phyloP scores from a whole-genome alignment of 208 protist genomes.

The Endotrypanum monterogeii region DNA sequence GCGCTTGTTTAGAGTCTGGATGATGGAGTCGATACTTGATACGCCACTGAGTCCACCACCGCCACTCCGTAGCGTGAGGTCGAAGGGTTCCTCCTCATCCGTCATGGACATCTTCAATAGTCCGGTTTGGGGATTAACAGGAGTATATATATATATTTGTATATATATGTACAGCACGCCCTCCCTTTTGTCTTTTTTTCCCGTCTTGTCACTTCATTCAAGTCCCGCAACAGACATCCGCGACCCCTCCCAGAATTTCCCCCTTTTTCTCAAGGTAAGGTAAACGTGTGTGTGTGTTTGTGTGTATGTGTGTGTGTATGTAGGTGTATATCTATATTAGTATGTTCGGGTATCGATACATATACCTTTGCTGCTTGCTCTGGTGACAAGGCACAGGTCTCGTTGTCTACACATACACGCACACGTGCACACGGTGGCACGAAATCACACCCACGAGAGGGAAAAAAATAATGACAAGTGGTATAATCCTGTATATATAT shows the following conservation, averaged over 20 bases:
- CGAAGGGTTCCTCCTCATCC: slow-evolving; percentile 1
- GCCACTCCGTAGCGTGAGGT: background rate
- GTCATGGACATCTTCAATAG: background rate
- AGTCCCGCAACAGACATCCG: too few species aligned
- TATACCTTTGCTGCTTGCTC: too few species aligned
- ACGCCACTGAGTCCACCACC: background rate
- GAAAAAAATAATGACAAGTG: background rate
- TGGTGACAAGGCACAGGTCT: background rate
- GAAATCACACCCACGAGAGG: background rate
- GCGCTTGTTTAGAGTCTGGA: slow-evolving; percentile 34
- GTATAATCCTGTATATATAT: background rate
- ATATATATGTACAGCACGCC: too few species aligned
- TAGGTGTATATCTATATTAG: too few species aligned
- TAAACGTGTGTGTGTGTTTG: too few species aligned
- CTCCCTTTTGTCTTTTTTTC: too few species aligned
- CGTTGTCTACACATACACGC: background rate
- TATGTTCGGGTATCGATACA: too few species aligned
- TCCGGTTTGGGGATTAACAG: background rate
- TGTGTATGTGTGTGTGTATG: too few species aligned
- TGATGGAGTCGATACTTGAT: slow-evolving; percentile 24
- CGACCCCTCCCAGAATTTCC: too few species aligned
- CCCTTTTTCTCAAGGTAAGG: too few species aligned
- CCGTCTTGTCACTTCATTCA: too few species aligned
- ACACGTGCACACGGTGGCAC: background rate
- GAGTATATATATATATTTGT: too few species aligned